Evolutionary conservation across 2,329 filamentous ascomycete genomes (phyloP), one percentile per base, ranked within the genome.

Genomic region (Didymella pomorum): DNA sequence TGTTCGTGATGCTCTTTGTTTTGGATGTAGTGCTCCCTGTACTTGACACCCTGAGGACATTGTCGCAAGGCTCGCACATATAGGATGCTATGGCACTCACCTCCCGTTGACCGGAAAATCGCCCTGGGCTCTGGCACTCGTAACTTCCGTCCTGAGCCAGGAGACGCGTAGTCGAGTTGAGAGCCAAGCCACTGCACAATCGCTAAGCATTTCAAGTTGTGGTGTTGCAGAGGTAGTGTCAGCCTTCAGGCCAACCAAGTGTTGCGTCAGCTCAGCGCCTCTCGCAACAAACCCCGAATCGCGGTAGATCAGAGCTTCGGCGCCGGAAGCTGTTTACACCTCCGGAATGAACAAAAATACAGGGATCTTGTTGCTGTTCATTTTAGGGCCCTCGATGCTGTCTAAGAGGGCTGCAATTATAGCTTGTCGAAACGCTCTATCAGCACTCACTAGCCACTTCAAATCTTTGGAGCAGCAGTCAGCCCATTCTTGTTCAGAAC

Each of bases 401-500:
- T n/a, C 11, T 20, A 11, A 39, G 10, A 39, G 3, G 8, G 9
- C 10, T 20, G 18, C 5, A 4, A 39, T 21, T 8, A 7, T 39
- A 2, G 2, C 18, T 4, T 39, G 18, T 39, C 4, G 3, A 18
- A n/a, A 7, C 12, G 10, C 37, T 41, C 37, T 23, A n/a, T 11
- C 18, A 23, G 3, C n/a, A 42, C 11, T 31, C n/a, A 9, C 10
- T 8, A 18, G 4, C 10, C 4, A 5, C 5, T 42, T 39, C 25
- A 56, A 25, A 56, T 45, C 10, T 50, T 56, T 4, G 46, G 25
- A 26, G 20, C 53, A n/a, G 26, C 47, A 10, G 25, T 12, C 14
- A 49, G 18, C 16, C 20, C 20, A 4, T 31, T 42, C 60, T 64
- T 71, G 25, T 50, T 62, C 58, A 66, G 52, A 14, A 71, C 66